Base-by-base conservation (phyloP, 2,329 filamentous ascomycete genomes). In the Claviceps maximensis region DNA sequence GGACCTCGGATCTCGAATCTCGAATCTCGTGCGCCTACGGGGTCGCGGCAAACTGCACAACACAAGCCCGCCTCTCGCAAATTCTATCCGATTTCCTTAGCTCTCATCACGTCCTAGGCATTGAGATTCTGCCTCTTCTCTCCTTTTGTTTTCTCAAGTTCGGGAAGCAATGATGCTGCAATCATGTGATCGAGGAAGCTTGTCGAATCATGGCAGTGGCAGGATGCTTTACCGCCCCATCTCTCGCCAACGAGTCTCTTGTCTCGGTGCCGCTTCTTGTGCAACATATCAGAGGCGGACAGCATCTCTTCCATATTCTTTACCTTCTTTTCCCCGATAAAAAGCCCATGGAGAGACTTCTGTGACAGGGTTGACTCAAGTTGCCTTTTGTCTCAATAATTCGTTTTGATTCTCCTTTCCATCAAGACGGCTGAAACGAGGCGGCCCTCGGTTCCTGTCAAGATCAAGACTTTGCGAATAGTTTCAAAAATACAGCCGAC, bases 131-230 rank as follows among this genome's bases (percentile, higher is more conserved):
- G n/a, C 38, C 46, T 25, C 40, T 49, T 47, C 47, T 45, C 12
- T 36, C 19, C n/a, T 5, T 45, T n/a, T 8, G 2, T 29, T 8
- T 27, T 3, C 42, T 45, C 42, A 15, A 45, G 4, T 21, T 15
- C 21, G 51, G 50, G 25, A 49, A 52, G 25, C 36, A 49, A 25
- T 19, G 31, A 53, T 31, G 51, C 23, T 45, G 44, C 50, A 56
- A 60, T 59, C 57, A 59, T 59, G 57, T 58, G 57, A 59, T 59
- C 50, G 33, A 47, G 45, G 40, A 51, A 41, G 19, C 29, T 50
- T 50, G 47, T 52, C 54, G 49, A 52, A 60, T 60, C 55, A 55
- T 55, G 55, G 42, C 52, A 25, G 13, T 46, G 50, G 53, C 53
- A 57, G 49, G 51, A 21, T 53, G 25, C 44, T 41, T 52, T 52